Conservation (phyloP, 176 grass and related monocot species). For the Typha latifolia region DNA sequence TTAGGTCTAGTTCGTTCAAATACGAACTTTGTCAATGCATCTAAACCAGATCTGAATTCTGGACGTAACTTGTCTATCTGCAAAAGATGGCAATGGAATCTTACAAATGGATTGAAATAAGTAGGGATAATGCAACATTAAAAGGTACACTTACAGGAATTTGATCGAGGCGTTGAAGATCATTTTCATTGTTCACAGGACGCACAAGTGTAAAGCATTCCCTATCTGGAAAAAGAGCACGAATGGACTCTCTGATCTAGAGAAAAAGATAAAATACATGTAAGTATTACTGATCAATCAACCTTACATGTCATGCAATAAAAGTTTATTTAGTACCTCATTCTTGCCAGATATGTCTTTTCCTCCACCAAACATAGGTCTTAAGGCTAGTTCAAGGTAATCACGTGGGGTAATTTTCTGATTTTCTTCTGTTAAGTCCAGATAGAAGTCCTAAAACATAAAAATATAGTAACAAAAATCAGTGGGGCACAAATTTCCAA, state of each 20-base stretch:
- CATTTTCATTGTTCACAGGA: conserved; percentile 86
- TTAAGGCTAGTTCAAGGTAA: conserved; percentile 83
- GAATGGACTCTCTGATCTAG: conserved; percentile 85
- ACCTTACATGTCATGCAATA: conserved; percentile 1
- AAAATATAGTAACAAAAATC: not conserved
- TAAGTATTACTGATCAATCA: conserved; percentile 13
- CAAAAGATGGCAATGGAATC: conserved; percentile 6
- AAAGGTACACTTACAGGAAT: conserved; percentile 52
- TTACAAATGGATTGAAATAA: not conserved
- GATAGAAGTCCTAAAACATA: conserved; percentile 69
- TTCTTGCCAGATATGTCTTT: conserved; percentile 74
- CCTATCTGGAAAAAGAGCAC: conserved; percentile 88
- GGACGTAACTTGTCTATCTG: conserved; percentile 76
- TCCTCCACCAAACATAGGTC: conserved; percentile 67
- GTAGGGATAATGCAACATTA: not conserved
- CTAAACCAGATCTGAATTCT: conserved; percentile 80
- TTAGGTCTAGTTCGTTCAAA: conserved; percentile 92
- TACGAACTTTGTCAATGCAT: conserved; percentile 81
- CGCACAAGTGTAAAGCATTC: conserved; percentile 91
- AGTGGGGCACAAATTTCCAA: not conserved
- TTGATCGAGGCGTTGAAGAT: conserved; percentile 85
- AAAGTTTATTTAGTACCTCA: conserved; percentile 28
- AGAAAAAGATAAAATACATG: conserved; percentile 3
- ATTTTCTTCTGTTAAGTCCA: conserved; percentile 88
- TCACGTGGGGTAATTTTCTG: conserved; percentile 91